These are phyloP conservation scores for Podospora sp. DNA, from an alignment of 495 filamentous ascomycete genomes.

Conservation along the genomic window DNA sequence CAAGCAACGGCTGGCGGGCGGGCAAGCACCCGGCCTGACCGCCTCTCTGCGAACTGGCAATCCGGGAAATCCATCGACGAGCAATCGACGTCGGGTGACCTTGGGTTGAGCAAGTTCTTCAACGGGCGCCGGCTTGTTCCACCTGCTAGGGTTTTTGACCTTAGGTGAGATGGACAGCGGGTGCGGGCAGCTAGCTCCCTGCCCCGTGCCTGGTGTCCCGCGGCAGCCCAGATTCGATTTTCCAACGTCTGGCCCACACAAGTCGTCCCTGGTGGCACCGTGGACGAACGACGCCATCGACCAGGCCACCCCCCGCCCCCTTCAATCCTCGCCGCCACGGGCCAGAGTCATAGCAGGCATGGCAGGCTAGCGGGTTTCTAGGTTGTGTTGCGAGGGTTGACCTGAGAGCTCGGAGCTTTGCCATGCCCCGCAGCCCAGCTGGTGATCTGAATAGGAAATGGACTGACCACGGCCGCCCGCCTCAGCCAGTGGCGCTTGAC, in stretches of 20 bases:
- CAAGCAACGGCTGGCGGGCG: background rate
- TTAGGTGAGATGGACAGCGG: background rate
- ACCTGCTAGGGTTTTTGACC: background rate
- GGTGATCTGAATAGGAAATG: slow-evolving; percentile 14
- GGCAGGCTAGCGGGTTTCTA: background rate
- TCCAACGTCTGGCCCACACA: background rate
- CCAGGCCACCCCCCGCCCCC: background rate
- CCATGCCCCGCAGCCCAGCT: slow-evolving; percentile 5
- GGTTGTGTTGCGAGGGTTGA: background rate
- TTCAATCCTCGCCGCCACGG: background rate
- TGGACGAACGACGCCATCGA: background rate
- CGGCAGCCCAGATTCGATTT: background rate
- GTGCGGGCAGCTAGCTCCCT: background rate
- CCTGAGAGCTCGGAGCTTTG: slow-evolving; percentile 9
- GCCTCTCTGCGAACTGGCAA: slow-evolving; percentile 8
- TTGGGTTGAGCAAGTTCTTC: background rate
- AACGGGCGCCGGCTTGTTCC: background rate
- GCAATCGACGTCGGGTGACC: background rate
- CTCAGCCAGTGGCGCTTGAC: slow-evolving; percentile 11
- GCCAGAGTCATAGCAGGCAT: background rate
- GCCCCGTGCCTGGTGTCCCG: background rate
- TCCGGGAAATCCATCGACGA: background rate
- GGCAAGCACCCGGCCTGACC: slow-evolving; percentile 12
- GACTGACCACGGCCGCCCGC: slow-evolving; percentile 17
- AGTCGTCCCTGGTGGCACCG: background rate